Conservation (phyloP, 2,329 filamentous ascomycete genomes). For the Xylaria sp. region DNA sequence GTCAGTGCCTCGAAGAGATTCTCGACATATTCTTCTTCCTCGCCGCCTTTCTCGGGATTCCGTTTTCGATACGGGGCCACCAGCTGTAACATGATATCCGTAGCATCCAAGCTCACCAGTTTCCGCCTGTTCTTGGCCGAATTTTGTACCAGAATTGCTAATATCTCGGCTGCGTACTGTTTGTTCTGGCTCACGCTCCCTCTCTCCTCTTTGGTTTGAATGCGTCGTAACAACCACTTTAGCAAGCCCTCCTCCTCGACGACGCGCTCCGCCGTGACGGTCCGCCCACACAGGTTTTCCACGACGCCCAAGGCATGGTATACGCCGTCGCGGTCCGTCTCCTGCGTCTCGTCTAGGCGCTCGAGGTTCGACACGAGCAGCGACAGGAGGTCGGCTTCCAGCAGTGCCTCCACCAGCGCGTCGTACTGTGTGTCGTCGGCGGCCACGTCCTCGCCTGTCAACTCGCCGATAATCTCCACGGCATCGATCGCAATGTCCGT, state of each 20-base stretch:
- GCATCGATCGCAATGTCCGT: constrained; percentile 94
- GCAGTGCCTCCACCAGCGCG: constrained; percentile 68
- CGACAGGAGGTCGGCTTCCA: constrained; percentile 74
- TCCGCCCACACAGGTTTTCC: constrained; percentile 76
- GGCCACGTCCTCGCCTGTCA: constrained; percentile 91
- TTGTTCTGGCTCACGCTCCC: constrained; percentile 80
- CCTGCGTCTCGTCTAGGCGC: constrained; percentile 75
- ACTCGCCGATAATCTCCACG: constrained; percentile 85
- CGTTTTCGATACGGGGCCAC: constrained; percentile 83
- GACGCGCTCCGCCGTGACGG: constrained; percentile 71
- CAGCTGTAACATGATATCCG: constrained; percentile 82
- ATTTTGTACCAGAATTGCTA: constrained; percentile 86
- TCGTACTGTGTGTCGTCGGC: constrained; percentile 84
- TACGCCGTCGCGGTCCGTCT: constrained; percentile 79
- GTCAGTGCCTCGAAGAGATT: constrained; percentile 89
- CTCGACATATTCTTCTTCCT: constrained; percentile 94
- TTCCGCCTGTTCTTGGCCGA: constrained; percentile 68
- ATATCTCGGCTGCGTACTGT: constrained; percentile 89
- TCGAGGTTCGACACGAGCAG: constrained; percentile 79
- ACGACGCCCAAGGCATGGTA: constrained; percentile 84
- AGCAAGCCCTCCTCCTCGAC: constrained; percentile 72
- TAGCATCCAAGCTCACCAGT: constrained; percentile 70
- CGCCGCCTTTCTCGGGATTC: constrained; percentile 82
- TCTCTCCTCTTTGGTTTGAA: constrained; percentile 58
- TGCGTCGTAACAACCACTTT: constrained; percentile 77